These are phyloP conservation scores for Gymnopilus dilepis DNA, from an alignment of 768 basidiomycete genomes.

Conservation along the genomic window DNA sequence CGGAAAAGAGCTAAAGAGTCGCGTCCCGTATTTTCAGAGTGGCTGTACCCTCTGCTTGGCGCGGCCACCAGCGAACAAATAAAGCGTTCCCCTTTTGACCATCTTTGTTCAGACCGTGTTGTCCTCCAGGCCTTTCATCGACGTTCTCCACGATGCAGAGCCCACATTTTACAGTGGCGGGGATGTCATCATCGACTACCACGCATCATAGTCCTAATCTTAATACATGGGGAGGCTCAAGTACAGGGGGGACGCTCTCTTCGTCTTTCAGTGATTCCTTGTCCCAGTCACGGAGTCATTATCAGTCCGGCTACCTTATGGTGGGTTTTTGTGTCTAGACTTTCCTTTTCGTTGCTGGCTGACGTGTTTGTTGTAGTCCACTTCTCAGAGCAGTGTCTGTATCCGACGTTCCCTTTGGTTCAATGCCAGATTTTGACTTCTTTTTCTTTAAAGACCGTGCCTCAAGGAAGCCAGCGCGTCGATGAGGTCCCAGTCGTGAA, in stretches of 20 bases:
- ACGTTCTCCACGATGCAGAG: slow-evolving; percentile 39
- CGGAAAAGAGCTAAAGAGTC: too few relatives aligned
- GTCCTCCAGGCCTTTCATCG: neutral
- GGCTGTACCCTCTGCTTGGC: slow-evolving; percentile 22
- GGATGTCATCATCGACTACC: slow-evolving; percentile 59
- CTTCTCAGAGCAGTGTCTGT: slow-evolving; percentile 64
- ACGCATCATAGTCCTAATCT: slow-evolving; percentile 54
- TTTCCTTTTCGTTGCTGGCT: neutral
- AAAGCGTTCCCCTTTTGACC: slow-evolving; percentile 14
- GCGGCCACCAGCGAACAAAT: neutral
- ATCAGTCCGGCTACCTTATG: slow-evolving; percentile 84
- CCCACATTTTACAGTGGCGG: slow-evolving; percentile 61
- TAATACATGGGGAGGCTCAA: slow-evolving; percentile 57
- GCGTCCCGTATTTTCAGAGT: slow-evolving; percentile 4
- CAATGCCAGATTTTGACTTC: neutral
- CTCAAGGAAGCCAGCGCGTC: slow-evolving; percentile 63
- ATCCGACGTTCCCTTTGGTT: neutral
- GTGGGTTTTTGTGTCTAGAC: slow-evolving; percentile 49
- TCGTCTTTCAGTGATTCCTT: slow-evolving; percentile 70
- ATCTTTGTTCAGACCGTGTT: neutral
- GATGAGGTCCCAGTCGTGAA: slow-evolving; percentile 79
- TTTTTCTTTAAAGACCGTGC: slow-evolving; percentile 41
- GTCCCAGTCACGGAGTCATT: slow-evolving; percentile 75
- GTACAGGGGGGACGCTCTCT: slow-evolving; percentile 47
- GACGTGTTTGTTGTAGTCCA: slow-evolving; percentile 47